phyloP scores from a whole-genome alignment of 176 grass and related monocot genomes.

The Cymbopogon citratus region DNA sequence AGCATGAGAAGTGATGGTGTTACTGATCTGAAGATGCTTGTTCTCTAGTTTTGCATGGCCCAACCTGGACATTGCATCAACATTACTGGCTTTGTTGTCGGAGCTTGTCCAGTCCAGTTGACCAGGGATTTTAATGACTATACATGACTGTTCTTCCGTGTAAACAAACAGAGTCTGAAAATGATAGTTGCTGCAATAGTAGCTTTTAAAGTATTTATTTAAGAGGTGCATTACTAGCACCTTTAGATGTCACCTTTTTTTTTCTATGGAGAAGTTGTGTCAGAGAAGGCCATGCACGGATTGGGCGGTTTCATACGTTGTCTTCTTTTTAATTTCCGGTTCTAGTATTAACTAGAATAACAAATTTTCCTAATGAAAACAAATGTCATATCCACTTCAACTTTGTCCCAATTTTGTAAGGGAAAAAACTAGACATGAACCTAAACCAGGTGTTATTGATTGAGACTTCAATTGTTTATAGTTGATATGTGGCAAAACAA shows the following conservation, averaged over 20 bases:
- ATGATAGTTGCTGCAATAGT: not conserved
- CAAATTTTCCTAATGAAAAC: too few relatives aligned
- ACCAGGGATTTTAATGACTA: too few relatives aligned
- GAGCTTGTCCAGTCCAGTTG: too few relatives aligned
- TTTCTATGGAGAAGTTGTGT: not conserved
- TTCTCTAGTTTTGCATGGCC: not conserved
- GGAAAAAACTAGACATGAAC: too few relatives aligned
- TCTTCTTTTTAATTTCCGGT: not conserved
- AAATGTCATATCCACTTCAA: too few relatives aligned
- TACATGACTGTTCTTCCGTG: not conserved
- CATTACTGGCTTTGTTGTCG: not conserved
- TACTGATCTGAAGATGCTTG: not conserved
- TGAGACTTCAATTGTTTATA: too few relatives aligned
- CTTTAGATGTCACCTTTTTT: not conserved
- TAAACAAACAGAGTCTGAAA: not conserved
- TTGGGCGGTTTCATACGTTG: not conserved
- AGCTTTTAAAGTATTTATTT: not conserved
- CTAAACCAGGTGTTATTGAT: too few relatives aligned
- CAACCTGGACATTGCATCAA: not conserved
- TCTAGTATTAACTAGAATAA: not conserved
- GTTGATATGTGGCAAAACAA: too few relatives aligned
- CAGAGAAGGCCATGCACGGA: not conserved
- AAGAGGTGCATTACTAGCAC: not conserved
- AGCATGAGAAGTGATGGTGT: constrained; percentile 19
- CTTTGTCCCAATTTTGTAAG: too few relatives aligned